Conservation (phyloP, 1,139 yeast genomes). For the Meyerozyma guilliermondii region DNA sequence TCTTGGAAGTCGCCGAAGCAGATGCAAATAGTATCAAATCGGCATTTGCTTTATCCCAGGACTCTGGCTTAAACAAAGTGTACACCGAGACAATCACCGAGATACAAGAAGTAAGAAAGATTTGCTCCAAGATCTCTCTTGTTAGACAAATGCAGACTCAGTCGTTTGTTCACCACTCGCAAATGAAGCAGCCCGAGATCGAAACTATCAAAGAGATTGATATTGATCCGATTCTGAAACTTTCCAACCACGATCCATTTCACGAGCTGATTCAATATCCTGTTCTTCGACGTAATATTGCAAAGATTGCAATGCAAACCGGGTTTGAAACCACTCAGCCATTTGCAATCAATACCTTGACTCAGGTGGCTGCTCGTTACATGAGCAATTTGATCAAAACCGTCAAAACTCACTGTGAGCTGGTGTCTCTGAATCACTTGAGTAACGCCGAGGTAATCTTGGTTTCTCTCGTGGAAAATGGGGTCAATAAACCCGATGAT, state of each 20-base stretch:
- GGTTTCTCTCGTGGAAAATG: constrained; percentile 74
- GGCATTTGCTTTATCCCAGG: constrained; percentile 29
- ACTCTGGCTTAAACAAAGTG: constrained; percentile 56
- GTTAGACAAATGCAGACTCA: constrained; percentile 91
- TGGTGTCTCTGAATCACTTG: constrained; percentile 46
- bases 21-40: constrained; percentile 24
- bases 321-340: constrained; percentile 88
- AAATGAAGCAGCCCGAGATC: constrained; percentile 65
- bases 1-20: constrained; percentile 26
- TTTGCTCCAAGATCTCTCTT: constrained; percentile 83
- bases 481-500: constrained; percentile 75
- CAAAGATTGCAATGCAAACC: constrained; percentile 83
- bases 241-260: constrained; percentile 60
- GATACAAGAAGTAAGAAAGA: constrained; percentile 82
- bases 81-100: constrained; percentile 64
- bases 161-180: constrained; percentile 69
- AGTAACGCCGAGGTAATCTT: constrained; percentile 46
- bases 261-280: constrained; percentile 57
- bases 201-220: constrained; percentile 63
- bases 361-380: constrained; percentile 81
- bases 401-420: constrained; percentile 65
- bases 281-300: constrained; percentile 63
- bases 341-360: constrained; percentile 69
- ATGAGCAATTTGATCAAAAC: constrained; percentile 70
- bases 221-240: constrained; percentile 71